Evolutionary conservation across 768 basidiomycete species (phyloP).

Genomic region (Suillus alpinus): DNA sequence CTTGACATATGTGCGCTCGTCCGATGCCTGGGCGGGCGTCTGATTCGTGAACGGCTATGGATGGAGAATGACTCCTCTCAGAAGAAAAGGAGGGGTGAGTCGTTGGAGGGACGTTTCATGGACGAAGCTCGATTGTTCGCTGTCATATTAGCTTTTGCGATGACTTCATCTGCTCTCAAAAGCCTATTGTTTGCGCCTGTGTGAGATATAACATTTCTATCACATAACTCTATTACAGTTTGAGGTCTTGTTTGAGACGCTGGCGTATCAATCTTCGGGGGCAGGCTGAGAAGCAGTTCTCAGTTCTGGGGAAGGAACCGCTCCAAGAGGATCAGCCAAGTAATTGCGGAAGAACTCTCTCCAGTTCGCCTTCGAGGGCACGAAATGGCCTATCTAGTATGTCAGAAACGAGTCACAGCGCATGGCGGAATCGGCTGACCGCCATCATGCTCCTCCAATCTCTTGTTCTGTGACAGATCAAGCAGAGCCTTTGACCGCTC

Average conservation of each 20-base stretch:
- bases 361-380: slow-evolving; percentile 78
- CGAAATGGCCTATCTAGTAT: slow-evolving; percentile 64
- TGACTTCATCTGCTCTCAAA: not conserved
- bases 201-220: not conserved
- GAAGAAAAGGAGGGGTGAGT: too few species aligned
- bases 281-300: slow-evolving; percentile 30
- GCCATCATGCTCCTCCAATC: slow-evolving; percentile 77
- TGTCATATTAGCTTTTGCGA: not conserved
- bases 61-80: too few species aligned
- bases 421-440: slow-evolving; percentile 46
- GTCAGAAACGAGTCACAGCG: not conserved
- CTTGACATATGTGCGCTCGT: too few species aligned
- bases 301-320: slow-evolving; percentile 44
- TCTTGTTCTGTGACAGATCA: slow-evolving; percentile 48
- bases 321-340: slow-evolving; percentile 47
- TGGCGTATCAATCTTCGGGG: not conserved
- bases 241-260: not conserved
- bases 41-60: too few species aligned
- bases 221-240: not conserved
- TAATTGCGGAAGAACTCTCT: slow-evolving; percentile 71
- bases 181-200: not conserved
- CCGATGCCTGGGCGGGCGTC: too few species aligned
- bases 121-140: too few species aligned
- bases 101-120: too few species aligned
- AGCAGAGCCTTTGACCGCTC: slow-evolving; percentile 64